Conservation (phyloP, 495 filamentous ascomycete genomes). For the Penicillium taxi region DNA sequence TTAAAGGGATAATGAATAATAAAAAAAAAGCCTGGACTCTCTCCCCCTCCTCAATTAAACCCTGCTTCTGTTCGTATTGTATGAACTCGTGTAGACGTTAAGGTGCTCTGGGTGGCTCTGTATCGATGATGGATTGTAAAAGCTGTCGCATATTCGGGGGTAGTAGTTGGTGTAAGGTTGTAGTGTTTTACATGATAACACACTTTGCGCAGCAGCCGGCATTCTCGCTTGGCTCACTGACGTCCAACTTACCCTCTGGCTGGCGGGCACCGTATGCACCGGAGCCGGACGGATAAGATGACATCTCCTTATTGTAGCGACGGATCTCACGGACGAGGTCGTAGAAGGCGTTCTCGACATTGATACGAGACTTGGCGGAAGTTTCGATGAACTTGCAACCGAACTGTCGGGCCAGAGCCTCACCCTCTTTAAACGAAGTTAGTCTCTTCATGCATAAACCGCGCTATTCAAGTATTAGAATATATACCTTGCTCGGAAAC, state of each 20-base stretch:
- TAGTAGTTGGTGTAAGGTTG: too few relatives aligned
- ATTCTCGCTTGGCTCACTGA: conserved; percentile 60
- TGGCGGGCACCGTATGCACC: conserved; percentile 53
- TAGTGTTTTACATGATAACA: conserved; percentile 71
- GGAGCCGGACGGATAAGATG: conserved; percentile 64
- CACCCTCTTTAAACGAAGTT: conserved; percentile 75
- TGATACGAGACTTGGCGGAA: conserved; percentile 94
- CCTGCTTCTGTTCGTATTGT: too few relatives aligned
- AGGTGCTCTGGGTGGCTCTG: too few relatives aligned
- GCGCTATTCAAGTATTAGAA: too few relatives aligned
- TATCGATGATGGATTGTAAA: too few relatives aligned
- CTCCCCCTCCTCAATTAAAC: too few relatives aligned
- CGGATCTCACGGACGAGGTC: conserved; percentile 96
- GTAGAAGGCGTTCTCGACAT: conserved; percentile 97
- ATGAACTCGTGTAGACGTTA: too few relatives aligned
- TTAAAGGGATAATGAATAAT: too few relatives aligned
- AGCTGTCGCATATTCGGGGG: too few relatives aligned
- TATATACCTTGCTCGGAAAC: conserved; percentile 83
- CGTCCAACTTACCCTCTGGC: conserved; percentile 65
- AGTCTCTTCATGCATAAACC: too few relatives aligned
- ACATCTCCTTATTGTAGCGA: conserved; percentile 96
- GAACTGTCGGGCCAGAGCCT: conserved; percentile 76
- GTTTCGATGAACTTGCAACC: conserved; percentile 98
- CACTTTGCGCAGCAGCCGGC: conserved; percentile 82
- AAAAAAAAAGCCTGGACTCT: too few relatives aligned